Percentiles rank a stretch among this genome's conserved stretches.
Evolutionary conservation across 2,329 filamentous ascomycete species (phyloP).

Genomic region (Cadophora sp.): DNA sequence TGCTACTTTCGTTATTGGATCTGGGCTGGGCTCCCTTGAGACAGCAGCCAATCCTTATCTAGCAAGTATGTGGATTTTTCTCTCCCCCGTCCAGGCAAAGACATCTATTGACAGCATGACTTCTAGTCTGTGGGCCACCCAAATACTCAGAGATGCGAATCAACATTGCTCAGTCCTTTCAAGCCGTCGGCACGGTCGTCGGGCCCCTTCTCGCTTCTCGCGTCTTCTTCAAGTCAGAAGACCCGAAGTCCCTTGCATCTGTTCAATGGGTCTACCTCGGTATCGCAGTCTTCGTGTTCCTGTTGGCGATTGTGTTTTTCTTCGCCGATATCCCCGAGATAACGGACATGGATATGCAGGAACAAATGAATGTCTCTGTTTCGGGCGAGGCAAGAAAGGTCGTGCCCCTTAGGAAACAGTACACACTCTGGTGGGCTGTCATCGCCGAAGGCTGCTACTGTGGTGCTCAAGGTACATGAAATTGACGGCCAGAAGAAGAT

Average conservation of each 20-base stretch:
- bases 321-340: too few species aligned
- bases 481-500: not conserved
- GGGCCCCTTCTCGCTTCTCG: conserved; percentile 76
- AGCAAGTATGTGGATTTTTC: not conserved
- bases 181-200: conserved; percentile 76
- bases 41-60: conserved; percentile 74
- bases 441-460: conserved; percentile 82
- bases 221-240: conserved; percentile 73
- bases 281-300: conserved; percentile 73
- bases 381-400: conserved; percentile 51
- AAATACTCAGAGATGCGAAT: conserved; percentile 76
- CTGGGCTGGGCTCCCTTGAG: conserved; percentile 76
- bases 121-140: conserved; percentile 64
- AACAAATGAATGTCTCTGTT: too few species aligned
- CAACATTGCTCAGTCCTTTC: conserved; percentile 79
- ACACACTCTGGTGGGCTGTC: conserved; percentile 76
- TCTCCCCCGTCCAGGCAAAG: not conserved
- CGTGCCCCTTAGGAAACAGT: conserved; percentile 68
- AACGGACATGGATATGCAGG: too few species aligned
- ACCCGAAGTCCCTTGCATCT: conserved; percentile 48
- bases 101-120: not conserved
- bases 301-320: conserved; percentile 67
- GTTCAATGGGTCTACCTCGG: conserved; percentile 79
- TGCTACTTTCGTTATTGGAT: conserved; percentile 76
- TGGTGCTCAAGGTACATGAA: conserved; percentile 62